Percentiles rank a stretch among this genome's conserved stretches.
These are phyloP conservation scores for Boletus huronensis DNA, from an alignment of 768 basidiomycete genomes.

Conservation along the genomic window DNA sequence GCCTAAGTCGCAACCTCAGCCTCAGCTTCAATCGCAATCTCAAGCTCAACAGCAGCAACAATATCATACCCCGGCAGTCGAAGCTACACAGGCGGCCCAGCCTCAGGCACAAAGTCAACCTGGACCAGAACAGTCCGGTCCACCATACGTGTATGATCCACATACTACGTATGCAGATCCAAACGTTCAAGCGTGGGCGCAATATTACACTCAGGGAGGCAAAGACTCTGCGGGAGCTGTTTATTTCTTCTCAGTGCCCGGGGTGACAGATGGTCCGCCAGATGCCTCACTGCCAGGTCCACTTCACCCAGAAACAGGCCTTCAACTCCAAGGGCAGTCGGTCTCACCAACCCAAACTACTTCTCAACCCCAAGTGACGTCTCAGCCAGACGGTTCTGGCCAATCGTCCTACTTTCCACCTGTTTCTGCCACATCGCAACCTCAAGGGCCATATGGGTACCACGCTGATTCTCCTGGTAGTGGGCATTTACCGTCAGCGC, in stretches of 20 bases:
- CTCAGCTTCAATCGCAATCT: conserved; percentile 27
- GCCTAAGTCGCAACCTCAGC: conserved; percentile 16
- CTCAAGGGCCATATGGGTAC: conserved; percentile 23
- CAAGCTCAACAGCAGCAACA: conserved; percentile 31
- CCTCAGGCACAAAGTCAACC: conserved; percentile 15
- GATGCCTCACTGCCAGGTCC: conserved; percentile 8
- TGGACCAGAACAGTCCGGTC: conserved; percentile 32
- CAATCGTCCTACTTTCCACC: conserved; percentile 16
- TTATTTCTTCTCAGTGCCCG: conserved; percentile 78
- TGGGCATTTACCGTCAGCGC: background rate
- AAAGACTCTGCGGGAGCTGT: conserved; percentile 69
- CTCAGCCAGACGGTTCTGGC: conserved; percentile 11
- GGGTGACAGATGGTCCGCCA: conserved; percentile 49
- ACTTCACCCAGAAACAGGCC: conserved; percentile 6
- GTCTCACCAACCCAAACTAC: conserved; percentile 14
- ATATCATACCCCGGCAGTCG: conserved; percentile 9
- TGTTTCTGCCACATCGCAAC: conserved; percentile 6
- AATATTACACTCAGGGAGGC: conserved; percentile 81
- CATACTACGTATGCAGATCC: conserved; percentile 67
- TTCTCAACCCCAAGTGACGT: conserved; percentile 15
- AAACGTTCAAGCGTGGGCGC: conserved; percentile 84
- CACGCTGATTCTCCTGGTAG: conserved; percentile 10
- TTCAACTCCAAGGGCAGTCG: conserved; percentile 14
- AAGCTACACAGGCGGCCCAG: conserved; percentile 7
- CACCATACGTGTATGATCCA: conserved; percentile 60